Percentiles rank a stretch among this genome's conserved stretches.
These are phyloP conservation scores for Aureobasidium sp. DNA, from an alignment of 2,329 filamentous ascomycete genomes.

Conservation along the genomic window DNA sequence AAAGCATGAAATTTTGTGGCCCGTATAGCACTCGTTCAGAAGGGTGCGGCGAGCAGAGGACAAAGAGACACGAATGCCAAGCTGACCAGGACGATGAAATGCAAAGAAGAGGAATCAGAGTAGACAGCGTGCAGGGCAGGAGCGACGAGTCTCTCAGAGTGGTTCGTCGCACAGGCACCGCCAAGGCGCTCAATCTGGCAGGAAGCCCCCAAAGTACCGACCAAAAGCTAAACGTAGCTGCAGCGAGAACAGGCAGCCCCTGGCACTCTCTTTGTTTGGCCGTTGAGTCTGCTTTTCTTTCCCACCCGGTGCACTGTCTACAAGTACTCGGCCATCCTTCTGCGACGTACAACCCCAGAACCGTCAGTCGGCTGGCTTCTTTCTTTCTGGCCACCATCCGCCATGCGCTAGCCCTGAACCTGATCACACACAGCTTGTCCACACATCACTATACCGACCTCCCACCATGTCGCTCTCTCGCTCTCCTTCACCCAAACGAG, in stretches of 20 bases:
- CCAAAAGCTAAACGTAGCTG: conserved; percentile 14
- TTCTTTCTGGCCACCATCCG: neutral
- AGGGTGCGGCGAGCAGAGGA: neutral
- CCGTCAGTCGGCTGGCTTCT: neutral
- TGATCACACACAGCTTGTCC: neutral
- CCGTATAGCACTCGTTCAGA: neutral
- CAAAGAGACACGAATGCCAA: neutral
- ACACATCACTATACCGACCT: neutral
- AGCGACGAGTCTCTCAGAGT: neutral
- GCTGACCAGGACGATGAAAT: neutral
- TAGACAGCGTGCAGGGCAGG: neutral
- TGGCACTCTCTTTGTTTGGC: neutral
- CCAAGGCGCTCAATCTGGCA: conserved; percentile 10
- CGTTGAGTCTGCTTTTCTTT: conserved; percentile 5
- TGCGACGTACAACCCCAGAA: neutral
- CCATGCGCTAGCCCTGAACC: conserved; percentile 8
- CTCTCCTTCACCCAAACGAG: conserved; percentile 76
- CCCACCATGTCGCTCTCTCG: conserved; percentile 72
- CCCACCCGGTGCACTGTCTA: neutral
- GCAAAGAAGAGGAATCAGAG: neutral
- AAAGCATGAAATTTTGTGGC: neutral
- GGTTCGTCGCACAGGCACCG: neutral
- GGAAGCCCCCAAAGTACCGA: neutral
- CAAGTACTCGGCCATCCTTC: neutral
- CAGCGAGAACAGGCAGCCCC: conserved; percentile 7